phyloP scores from a whole-genome alignment of 306 rosid genomes.

The Quercus rubra region DNA sequence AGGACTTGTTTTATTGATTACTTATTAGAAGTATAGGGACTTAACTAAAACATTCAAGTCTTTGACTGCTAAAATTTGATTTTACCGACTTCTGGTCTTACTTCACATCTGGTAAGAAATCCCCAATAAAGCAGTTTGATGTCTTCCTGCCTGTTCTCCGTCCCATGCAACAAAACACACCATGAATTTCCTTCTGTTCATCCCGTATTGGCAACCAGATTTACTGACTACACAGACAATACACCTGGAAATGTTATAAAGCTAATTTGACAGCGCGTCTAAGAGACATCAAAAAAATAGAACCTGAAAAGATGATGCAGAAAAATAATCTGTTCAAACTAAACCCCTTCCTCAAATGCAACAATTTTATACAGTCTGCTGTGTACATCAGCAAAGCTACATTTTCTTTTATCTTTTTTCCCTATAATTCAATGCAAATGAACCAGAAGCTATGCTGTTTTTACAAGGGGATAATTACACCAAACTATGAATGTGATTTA shows the following conservation, averaged over 20 bases:
- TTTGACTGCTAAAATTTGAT: too few species aligned
- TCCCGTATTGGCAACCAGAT: too few species aligned
- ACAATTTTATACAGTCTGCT: conserved; percentile 31
- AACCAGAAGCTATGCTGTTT: conserved; percentile 44
- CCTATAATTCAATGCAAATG: conserved; percentile 34
- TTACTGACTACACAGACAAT: neutral
- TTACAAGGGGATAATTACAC: conserved; percentile 50
- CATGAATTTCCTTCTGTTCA: too few species aligned
- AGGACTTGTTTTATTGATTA: too few species aligned
- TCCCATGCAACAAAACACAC: too few species aligned
- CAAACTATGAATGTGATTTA: conserved; percentile 44
- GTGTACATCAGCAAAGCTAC: conserved; percentile 37
- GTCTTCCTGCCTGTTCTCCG: too few species aligned
- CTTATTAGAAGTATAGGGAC: too few species aligned
- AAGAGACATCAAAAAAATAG: neutral
- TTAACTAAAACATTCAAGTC: too few species aligned
- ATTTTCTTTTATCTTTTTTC: conserved; percentile 7
- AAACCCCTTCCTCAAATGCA: neutral
- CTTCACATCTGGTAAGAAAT: too few species aligned
- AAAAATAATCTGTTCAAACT: conserved; percentile 1
- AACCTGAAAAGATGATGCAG: neutral
- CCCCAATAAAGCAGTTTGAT: too few species aligned
- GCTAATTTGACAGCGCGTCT: neutral
- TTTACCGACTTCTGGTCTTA: too few species aligned
- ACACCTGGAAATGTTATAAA: neutral